Evolutionary conservation across 2,329 filamentous ascomycete species (phyloP), one percentile per base, ranked within the genome.

Genomic region (Zymoseptoria crescenta): DNA sequence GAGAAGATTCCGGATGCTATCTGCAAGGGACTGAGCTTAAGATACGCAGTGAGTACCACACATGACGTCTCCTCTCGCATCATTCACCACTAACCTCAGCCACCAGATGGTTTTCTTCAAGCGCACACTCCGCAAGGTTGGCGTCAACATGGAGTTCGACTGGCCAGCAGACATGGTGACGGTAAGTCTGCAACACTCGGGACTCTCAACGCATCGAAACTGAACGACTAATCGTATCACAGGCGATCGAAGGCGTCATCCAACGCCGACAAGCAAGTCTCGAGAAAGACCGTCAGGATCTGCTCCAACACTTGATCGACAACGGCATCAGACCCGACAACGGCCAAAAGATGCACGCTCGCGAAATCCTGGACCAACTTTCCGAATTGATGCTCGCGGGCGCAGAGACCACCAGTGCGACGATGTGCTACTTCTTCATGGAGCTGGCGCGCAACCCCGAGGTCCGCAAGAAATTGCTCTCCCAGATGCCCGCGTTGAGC

Each of bases 371-470:
- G 21, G 56, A 60, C 35, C 56, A 60, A 20, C n/a, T 60, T 3
- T 57, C 58, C n/a, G 58, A 60, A 29, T 29, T 60, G 8, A 51
- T 60, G 7, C 49, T 60, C 8, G 58, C 58, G 21, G 58, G 58
- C n/a, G 49, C 58, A 2, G 58, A 60, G 49, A 60, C 58, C 4
- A 57, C 56, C 20, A 57, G 55, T 8, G 58, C 50, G 10, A 59
- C 57, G 5, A 59, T 59, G 28, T 52, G 53, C 35, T 59, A 53
- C 30, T 54, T 59, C 28, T 56, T 59, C 21, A 54, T 59, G n/a
- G 57, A 59, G 49, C 48, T 59, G 8, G 57, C 57, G 6, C 53
- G 57, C 19, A 56, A 56, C 19, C 53, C 57, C 6, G 56, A 58
- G 13, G 56, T 55, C 16, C 51, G 56, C 21, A 49, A 49, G n/a